Evolutionary conservation across 2,329 filamentous ascomycete genomes (phyloP).

Genomic region (Xylaria sp.): DNA sequence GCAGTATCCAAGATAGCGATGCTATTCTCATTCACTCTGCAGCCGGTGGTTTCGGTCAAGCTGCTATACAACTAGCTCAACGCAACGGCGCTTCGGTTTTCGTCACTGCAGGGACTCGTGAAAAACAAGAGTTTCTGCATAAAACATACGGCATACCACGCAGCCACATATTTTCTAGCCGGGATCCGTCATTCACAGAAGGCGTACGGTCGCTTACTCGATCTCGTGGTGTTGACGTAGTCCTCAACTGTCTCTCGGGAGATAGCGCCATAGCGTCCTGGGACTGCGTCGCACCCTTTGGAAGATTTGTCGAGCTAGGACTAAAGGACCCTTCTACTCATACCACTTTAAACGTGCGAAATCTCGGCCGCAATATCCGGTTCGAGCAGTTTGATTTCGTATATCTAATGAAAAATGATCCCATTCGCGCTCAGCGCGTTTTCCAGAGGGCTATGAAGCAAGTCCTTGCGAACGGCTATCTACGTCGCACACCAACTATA

Average conservation of each 20-base stretch:
- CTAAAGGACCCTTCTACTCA: constrained; percentile 31
- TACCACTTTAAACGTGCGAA: constrained; percentile 25
- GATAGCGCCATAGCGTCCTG: constrained; percentile 44
- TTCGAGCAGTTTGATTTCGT: constrained; percentile 38
- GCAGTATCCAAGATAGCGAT: constrained; percentile 37
- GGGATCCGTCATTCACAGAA: constrained; percentile 30
- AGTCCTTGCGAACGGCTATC: constrained; percentile 8
- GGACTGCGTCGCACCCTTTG: constrained; percentile 49
- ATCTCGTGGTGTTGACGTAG: constrained; percentile 37
- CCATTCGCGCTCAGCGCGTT: constrained; percentile 30
- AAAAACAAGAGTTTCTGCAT: constrained; percentile 33
- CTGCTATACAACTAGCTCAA: constrained; percentile 27
- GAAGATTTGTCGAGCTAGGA: constrained; percentile 41
- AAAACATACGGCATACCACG: constrained; percentile 32
- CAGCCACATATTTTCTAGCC: constrained; percentile 38
- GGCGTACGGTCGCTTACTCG: constrained; percentile 28
- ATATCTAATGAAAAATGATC: constrained; percentile 29
- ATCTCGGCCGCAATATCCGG: constrained; percentile 34
- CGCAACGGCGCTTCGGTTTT: constrained; percentile 22
- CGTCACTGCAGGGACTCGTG: constrained; percentile 33
- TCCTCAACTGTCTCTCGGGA: constrained; percentile 36
- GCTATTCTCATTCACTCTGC: constrained; percentile 32
- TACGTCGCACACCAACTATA: constrained; percentile 16
- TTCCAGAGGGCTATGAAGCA: constrained; percentile 36
- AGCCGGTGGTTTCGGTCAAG: constrained; percentile 30